A percentile compares a stretch with the other conserved stretches of the same genome.
Conservation (phyloP, 306 rosid species). For the Vicia faba region DNA sequence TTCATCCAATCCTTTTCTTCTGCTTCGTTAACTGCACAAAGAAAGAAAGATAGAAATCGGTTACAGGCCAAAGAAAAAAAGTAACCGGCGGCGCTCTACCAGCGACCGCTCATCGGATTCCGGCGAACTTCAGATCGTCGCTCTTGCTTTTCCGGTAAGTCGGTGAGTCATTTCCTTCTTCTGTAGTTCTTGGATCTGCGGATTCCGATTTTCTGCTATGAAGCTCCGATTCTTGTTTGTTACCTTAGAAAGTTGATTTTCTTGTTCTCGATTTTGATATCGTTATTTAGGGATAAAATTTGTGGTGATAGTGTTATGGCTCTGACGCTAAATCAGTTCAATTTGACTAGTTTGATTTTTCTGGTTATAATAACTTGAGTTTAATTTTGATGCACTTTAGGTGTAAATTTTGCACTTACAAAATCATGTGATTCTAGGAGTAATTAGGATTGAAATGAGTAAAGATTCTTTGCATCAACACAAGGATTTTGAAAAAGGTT, state of each 20-base stretch:
- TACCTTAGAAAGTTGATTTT: conserved; percentile 19
- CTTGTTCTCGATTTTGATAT: not conserved
- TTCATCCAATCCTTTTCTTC: not conserved
- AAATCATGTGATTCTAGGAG: not conserved
- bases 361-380: not conserved
- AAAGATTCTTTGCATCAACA: not conserved
- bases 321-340: not conserved
- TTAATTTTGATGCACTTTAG: not conserved
- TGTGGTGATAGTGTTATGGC: not conserved
- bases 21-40: conserved; percentile 34
- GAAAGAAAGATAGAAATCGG: conserved; percentile 17
- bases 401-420: not conserved
- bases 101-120: conserved; percentile 39
- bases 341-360: conserved; percentile 19
- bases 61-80: conserved; percentile 11
- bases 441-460: not conserved
- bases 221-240: conserved; percentile 25
- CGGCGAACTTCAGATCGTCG: conserved; percentile 41
- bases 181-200: conserved; percentile 31
- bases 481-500: no score
- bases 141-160: conserved; percentile 42
- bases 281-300: no score
- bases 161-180: conserved; percentile 28
- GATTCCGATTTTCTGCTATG: conserved; percentile 27
- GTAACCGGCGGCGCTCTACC: conserved; percentile 25